Base-by-base conservation (phyloP, 305 asterid species). In the Fraxinus dipetala region DNA sequence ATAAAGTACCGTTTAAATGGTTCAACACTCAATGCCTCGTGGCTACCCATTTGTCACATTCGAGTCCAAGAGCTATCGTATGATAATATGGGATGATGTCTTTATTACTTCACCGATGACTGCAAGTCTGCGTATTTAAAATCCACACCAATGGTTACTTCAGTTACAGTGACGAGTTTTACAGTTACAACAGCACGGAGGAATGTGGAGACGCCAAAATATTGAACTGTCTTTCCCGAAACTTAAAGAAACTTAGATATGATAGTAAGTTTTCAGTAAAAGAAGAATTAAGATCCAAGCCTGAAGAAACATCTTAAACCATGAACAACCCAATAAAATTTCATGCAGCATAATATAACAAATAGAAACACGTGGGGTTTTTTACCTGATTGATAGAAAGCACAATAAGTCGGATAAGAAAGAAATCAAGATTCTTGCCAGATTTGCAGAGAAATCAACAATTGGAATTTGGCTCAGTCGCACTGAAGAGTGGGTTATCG, bases 1-100 rank as follows among this genome's bases (percentile, higher is more conserved):
- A 6, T 38, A 78, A 32, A 22, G 5, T 90, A 93, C 97, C 95
- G 89, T 77, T 91, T 93, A 86, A 94, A 94, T 34, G 97, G 94
- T n/a, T 91, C 93, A 72, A 90, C 82, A 26, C 73, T 65, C 14
- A 24, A 22, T 63, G 31, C 31, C 35, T 65, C 35, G 6, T 24
- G n/a, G 84, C 95, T 90, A 5, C 86, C 82, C 91, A 88, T 87
- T 48, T 14, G 80, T 67, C 36, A 9, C 34, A 26, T 67, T 28
- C 18, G 74, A 11, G 10, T 24, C 34, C 34, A 24, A 26, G 26
- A 65, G 63, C 72, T 65, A 28, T 24, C 36, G n/a, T 6, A 4
- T 24, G 20, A 51, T 51, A 51, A 51, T 51, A 51, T 51, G 22
- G 63, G 63, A 51, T 5, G 63, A 18, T n/a, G 22, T 51, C 8